Evolutionary conservation across 2,329 filamentous ascomycete genomes (phyloP), one percentile per base, ranked within the genome.

Genomic region (Neopestalotiopsis sp.): DNA sequence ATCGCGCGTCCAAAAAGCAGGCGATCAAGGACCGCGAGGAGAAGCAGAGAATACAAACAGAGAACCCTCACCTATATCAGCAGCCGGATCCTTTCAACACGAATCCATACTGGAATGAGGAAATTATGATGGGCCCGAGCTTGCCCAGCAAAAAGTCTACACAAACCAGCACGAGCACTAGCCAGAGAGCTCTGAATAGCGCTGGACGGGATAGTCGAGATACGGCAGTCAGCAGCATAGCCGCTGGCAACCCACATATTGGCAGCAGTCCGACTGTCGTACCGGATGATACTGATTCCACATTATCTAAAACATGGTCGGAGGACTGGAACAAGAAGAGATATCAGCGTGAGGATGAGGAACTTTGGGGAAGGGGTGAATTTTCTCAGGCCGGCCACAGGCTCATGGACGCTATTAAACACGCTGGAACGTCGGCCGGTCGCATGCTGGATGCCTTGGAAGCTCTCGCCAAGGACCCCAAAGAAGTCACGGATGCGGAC

Each of bases 331-430:
- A 96, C 76, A 86, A 86, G 74, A 90, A 90, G 79, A 88, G 92
- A 70, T 95, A 97, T 78, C 93, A 97, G 79, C 87, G 94, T 67
- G 93, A 96, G 78, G 94, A 97, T 73, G 95, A 98, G 80, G 90
- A 93, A 72, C 85, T 97, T 5, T 97, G 94, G 93, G 94, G 94
- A 20, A 80, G 88, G 71, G 45, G 45, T 12, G 89, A 91, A 74
- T 81, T 87, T 67, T 79, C 84, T 61, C 76, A 84, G 73, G 83
- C 86, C 68, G 84, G 88, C 61, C 87, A 90, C 74, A 85, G 87
- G 75, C 73, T 89, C 67, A 87, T 86, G 81, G 86, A 88, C 72
- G 87, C 85, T 71, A 85, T 89, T 73, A 87, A 86, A 73, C 88
- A 90, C 75, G 89, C 89, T 12, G 83, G 87, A 30, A 84, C 81